These are phyloP conservation scores for Candida sithepensis DNA, from an alignment of 805 yeast genomes.

Conservation along the genomic window DNA sequence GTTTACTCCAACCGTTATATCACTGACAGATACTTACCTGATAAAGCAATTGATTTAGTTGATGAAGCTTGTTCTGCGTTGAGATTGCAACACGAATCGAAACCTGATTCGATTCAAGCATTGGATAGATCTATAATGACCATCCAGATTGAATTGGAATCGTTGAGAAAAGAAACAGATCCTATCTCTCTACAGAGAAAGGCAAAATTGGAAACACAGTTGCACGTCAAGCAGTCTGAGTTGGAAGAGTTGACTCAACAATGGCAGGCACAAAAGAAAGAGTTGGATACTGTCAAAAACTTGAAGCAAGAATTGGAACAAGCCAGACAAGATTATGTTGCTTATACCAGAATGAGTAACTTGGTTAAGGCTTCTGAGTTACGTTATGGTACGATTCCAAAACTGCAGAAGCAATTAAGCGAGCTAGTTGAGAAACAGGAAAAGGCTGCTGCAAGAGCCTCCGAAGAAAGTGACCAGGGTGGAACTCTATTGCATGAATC, in stretches of 20 bases:
- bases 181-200: conserved; percentile 76
- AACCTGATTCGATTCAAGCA: conserved; percentile 90
- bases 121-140: conserved; percentile 90
- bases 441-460: conserved; percentile 16
- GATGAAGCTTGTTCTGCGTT: conserved; percentile 97
- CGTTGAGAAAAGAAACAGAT: conserved; percentile 89
- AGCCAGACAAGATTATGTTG: conserved; percentile 79
- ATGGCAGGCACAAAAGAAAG: conserved; percentile 82
- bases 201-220: conserved; percentile 64
- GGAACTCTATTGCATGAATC: conserved; percentile 71
- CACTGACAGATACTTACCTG: conserved; percentile 88
- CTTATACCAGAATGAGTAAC: conserved; percentile 78
- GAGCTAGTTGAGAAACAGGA: conserved; percentile 35
- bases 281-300: conserved; percentile 70
- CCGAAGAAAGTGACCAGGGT: conserved; percentile 30
- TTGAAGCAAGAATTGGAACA: conserved; percentile 82
- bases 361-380: conserved; percentile 86
- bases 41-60: conserved; percentile 92
- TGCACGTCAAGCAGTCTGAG: conserved; percentile 61
- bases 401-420: conserved; percentile 58
- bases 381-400: conserved; percentile 84
- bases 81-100: conserved; percentile 92
- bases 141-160: conserved; percentile 90
- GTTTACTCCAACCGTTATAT: conserved; percentile 85
- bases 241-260: conserved; percentile 66